These are phyloP conservation scores for Lactarius quietus DNA, from an alignment of 768 basidiomycete genomes.

Conservation along the genomic window DNA sequence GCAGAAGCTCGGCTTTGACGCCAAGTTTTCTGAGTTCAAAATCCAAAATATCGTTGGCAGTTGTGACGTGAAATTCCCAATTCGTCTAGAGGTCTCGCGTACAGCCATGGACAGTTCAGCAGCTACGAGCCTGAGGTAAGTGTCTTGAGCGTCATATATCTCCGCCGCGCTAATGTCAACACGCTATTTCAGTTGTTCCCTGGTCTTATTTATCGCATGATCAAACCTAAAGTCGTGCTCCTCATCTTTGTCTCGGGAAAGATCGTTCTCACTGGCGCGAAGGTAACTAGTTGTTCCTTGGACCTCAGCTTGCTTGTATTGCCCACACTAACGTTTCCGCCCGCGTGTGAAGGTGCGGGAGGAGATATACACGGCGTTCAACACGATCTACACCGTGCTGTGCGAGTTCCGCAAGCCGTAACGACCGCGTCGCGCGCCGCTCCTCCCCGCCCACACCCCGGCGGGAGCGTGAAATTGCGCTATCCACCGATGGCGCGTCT, in stretches of 20 bases:
- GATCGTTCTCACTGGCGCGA: conserved; percentile 98
- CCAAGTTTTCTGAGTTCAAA: conserved; percentile 99
- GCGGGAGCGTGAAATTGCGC: conserved; percentile 7
- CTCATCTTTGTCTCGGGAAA: conserved; percentile 99
- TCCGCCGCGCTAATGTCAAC: conserved; percentile 3
- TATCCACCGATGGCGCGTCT: not conserved
- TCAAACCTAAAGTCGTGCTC: conserved; percentile 98
- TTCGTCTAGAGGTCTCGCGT: conserved; percentile 94
- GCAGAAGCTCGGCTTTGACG: conserved; percentile 98
- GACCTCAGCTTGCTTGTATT: not conserved
- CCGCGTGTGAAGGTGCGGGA: conserved; percentile 74
- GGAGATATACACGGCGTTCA: conserved; percentile 99
- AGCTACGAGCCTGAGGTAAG: conserved; percentile 94
- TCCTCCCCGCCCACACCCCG: conserved; percentile 20
- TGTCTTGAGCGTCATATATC: conserved; percentile 28
- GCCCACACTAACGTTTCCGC: conserved; percentile 40
- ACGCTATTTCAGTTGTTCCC: conserved; percentile 77
- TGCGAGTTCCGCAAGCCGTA: conserved; percentile 91
- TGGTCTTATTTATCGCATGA: conserved; percentile 98
- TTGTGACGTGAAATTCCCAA: conserved; percentile 99
- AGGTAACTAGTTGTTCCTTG: conserved; percentile 54
- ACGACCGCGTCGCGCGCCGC: conserved; percentile 21
- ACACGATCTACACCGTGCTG: conserved; percentile 97
- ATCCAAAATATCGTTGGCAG: conserved; percentile 99
- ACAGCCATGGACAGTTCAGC: conserved; percentile 96